Evolutionary conservation across 2,329 filamentous ascomycete genomes (phyloP).

Genomic region (Tympanopsis confertula): DNA sequence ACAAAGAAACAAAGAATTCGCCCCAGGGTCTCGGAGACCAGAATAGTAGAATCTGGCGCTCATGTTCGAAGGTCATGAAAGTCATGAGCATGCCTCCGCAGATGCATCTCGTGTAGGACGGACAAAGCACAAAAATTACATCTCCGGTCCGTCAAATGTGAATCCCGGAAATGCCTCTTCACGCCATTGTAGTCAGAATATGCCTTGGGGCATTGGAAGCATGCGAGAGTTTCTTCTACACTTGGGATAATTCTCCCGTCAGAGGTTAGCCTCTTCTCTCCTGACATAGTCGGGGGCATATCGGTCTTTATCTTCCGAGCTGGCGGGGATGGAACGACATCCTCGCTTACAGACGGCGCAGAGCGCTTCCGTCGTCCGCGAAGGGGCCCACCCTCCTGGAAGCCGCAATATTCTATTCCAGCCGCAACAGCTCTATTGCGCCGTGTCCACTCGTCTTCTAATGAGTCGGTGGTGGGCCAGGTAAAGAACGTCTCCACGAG

Average conservation of each 20-base stretch:
- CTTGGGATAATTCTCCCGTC: slow-evolving; percentile 5
- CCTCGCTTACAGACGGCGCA: slow-evolving; percentile 4
- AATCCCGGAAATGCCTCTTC: slow-evolving; percentile 9
- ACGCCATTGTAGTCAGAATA: slow-evolving; percentile 10
- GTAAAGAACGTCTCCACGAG: slow-evolving; percentile 11
- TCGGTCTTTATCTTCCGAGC: slow-evolving; percentile 1
- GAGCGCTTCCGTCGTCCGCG: slow-evolving; percentile 6
- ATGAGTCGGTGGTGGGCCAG: slow-evolving; percentile 8
- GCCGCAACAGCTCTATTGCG: slow-evolving; percentile 8
- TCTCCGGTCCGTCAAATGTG: slow-evolving; percentile 8
- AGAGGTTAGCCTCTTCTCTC: background rate
- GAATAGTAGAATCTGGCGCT: too few species aligned
- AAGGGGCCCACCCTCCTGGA: slow-evolving; percentile 9
- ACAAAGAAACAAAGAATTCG: too few species aligned
- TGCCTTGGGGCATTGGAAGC: slow-evolving; percentile 9
- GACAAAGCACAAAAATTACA: slow-evolving; percentile 8
- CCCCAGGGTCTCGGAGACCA: too few species aligned
- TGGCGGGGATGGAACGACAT: slow-evolving; percentile 4
- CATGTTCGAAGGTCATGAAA: slow-evolving; percentile 8
- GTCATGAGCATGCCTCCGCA: slow-evolving; percentile 6
- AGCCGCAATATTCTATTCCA: slow-evolving; percentile 8
- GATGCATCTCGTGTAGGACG: slow-evolving; percentile 8
- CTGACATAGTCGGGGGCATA: background rate
- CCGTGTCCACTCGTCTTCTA: slow-evolving; percentile 10
- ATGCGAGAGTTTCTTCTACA: slow-evolving; percentile 5